Conservation (phyloP, 805 yeast species). For the Sporopachydermia quercuum region DNA sequence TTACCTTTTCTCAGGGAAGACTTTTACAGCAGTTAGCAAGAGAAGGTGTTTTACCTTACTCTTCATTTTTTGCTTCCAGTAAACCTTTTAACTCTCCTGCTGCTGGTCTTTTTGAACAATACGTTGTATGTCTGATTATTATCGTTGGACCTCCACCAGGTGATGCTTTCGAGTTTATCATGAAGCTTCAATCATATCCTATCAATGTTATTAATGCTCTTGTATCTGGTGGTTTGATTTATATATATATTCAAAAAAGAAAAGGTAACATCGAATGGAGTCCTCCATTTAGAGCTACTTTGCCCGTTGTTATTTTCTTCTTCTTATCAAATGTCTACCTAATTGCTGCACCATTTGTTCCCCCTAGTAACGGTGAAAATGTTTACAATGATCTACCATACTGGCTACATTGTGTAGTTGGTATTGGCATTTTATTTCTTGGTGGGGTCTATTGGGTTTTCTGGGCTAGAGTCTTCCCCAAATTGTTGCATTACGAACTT, state of each 20-base stretch:
- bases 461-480: slow-evolving; percentile 48
- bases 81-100: slow-evolving; percentile 63
- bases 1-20: slow-evolving; percentile 71
- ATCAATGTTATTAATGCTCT: slow-evolving; percentile 58
- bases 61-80: slow-evolving; percentile 53
- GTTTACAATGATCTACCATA: slow-evolving; percentile 64
- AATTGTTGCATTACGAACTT: slow-evolving; percentile 14
- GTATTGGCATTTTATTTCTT: slow-evolving; percentile 56
- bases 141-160: slow-evolving; percentile 77
- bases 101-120: slow-evolving; percentile 62
- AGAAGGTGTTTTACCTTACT: slow-evolving; percentile 68
- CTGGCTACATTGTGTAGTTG: slow-evolving; percentile 70
- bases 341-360: slow-evolving; percentile 65
- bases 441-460: slow-evolving; percentile 55
- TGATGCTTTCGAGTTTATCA: slow-evolving; percentile 70
- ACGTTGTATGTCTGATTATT: slow-evolving; percentile 58
- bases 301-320: slow-evolving; percentile 51
- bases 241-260: slow-evolving; percentile 34
- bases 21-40: slow-evolving; percentile 68
- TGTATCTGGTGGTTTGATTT: slow-evolving; percentile 48
- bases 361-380: slow-evolving; percentile 50
- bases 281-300: slow-evolving; percentile 55
- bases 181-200: slow-evolving; percentile 72
- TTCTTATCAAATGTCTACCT: slow-evolving; percentile 50
- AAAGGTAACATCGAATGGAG: slow-evolving; percentile 45